Percentiles rank a stretch among this genome's conserved stretches.
Evolutionary conservation across 768 basidiomycete species (phyloP).

Genomic region (Sarcodon aspratus): DNA sequence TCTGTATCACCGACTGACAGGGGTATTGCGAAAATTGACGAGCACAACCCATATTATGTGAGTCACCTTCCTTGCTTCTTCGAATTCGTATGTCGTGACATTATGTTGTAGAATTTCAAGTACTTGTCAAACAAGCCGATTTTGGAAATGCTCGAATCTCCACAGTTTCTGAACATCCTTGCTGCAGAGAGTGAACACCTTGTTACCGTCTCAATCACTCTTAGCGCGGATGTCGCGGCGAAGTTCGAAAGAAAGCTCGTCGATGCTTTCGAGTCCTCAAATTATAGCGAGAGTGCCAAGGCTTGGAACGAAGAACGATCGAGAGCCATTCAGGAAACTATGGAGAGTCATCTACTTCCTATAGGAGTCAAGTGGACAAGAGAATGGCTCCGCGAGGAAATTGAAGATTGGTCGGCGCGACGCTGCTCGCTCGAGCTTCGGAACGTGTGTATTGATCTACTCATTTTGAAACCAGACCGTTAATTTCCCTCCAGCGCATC

Average conservation of each 20-base stretch:
- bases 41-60: conserved; percentile 63
- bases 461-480: conserved; percentile 1
- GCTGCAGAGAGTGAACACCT: conserved; percentile 85
- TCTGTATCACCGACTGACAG: conserved; percentile 82
- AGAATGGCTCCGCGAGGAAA: conserved; percentile 83
- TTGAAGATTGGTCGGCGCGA: conserved; percentile 71
- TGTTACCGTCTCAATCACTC: conserved; percentile 60
- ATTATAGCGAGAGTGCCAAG: conserved; percentile 72
- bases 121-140: conserved; percentile 78
- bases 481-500: conserved; percentile 44
- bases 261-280: conserved; percentile 76
- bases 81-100: not conserved
- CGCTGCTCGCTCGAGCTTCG: conserved; percentile 60
- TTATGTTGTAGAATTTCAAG: conserved; percentile 71
- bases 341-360: conserved; percentile 78
- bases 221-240: conserved; percentile 52
- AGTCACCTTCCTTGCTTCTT: conserved; percentile 15
- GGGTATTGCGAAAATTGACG: conserved; percentile 67
- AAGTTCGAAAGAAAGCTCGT: conserved; percentile 65
- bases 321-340: conserved; percentile 64
- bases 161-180: conserved; percentile 87
- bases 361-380: conserved; percentile 79
- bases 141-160: conserved; percentile 48
- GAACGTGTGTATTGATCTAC: conserved; percentile 37
- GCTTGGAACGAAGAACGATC: conserved; percentile 87